phyloP scores from a whole-genome alignment of 495 filamentous ascomycete genomes.

The Penicillium parvum region DNA sequence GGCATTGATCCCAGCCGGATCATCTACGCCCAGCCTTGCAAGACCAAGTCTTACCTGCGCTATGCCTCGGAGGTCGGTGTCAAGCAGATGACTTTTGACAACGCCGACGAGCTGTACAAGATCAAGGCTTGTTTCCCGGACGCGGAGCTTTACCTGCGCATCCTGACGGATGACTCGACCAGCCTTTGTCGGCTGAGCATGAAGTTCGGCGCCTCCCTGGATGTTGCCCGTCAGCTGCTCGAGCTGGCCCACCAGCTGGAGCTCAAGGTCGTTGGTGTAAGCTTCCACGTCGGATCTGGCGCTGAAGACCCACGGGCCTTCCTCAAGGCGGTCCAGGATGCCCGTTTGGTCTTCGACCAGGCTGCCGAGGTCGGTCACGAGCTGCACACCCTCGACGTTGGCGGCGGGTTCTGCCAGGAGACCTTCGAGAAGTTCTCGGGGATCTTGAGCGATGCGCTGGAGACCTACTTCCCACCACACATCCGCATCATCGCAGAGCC shows the following conservation, averaged over 20 bases:
- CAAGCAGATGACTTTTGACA: conserved; percentile 99
- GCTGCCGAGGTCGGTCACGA: conserved; percentile 71
- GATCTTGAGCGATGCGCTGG: conserved; percentile 73
- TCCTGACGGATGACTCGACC: conserved; percentile 92
- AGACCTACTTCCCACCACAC: conserved; percentile 79
- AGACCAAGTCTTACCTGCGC: conserved; percentile 95
- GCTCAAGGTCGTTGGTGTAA: conserved; percentile 93
- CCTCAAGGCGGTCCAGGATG: conserved; percentile 83
- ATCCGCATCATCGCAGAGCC: conserved; percentile 93
- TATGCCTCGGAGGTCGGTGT: conserved; percentile 79
- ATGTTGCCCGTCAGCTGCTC: conserved; percentile 71
- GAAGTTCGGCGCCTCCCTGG: conserved; percentile 92
- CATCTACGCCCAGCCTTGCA: conserved; percentile 99
- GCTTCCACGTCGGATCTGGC: conserved; percentile 96
- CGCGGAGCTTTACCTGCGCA: conserved; percentile 88
- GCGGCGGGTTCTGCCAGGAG: conserved; percentile 84
- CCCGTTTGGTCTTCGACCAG: conserved; percentile 84
- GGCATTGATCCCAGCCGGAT: conserved; percentile 88
- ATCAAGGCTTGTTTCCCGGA: conserved; percentile 85
- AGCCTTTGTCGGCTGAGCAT: conserved; percentile 90
- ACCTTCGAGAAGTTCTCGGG: conserved; percentile 87
- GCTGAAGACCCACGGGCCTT: conserved; percentile 87
- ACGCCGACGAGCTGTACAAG: conserved; percentile 96
- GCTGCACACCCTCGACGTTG: conserved; percentile 86
- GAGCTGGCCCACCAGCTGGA: conserved; percentile 78